phyloP scores from a whole-genome alignment of 2,329 filamentous ascomycete genomes.

The Albifimbria verrucaria region DNA sequence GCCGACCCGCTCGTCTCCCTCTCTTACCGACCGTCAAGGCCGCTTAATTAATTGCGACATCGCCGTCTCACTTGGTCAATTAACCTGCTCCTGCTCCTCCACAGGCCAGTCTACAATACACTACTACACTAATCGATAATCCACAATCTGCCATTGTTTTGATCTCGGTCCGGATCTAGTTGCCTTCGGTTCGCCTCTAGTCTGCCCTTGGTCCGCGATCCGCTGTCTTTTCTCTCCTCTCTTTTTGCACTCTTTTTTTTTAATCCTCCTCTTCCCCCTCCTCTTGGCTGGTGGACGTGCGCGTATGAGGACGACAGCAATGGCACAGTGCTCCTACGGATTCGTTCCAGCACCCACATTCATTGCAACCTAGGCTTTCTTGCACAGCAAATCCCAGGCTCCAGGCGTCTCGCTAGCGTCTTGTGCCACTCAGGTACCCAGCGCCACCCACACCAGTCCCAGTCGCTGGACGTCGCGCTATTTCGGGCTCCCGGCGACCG shows the following conservation, averaged over 20 bases:
- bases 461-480: neutral
- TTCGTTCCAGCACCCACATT: neutral
- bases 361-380: neutral
- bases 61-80: too few species aligned
- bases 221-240: too few species aligned
- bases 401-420: too few species aligned
- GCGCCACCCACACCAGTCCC: neutral
- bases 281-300: neutral
- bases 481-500: too few species aligned
- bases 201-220: neutral
- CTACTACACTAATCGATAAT: neutral
- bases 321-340: neutral
- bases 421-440: neutral
- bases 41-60: neutral
- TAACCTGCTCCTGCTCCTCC: too few species aligned
- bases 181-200: neutral
- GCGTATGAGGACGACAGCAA: neutral
- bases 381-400: neutral
- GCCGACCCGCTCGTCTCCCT: neutral
- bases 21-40: neutral
- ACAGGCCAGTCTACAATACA: too few species aligned
- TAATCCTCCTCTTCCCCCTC: neutral
- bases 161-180: neutral
- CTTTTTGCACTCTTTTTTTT: neutral
- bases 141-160: neutral